Evolutionary conservation across 805 yeast genomes (phyloP).

Genomic region (Monosporozyma siamensis): DNA sequence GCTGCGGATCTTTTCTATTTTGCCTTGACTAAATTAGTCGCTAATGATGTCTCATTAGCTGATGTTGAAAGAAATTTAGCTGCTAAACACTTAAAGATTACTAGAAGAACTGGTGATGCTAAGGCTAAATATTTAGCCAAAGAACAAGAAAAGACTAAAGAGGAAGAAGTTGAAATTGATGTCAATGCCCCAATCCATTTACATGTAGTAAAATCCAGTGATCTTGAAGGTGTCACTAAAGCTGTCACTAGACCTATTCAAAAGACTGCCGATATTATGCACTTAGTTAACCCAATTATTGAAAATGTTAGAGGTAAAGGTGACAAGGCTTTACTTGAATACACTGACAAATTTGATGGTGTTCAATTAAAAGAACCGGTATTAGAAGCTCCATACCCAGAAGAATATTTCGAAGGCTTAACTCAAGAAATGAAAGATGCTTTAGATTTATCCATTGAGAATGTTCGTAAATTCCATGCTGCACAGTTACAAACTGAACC

Average conservation of each 20-base stretch:
- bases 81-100: constrained; percentile 72
- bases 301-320: constrained; percentile 69
- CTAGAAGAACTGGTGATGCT: constrained; percentile 94
- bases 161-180: constrained; percentile 15
- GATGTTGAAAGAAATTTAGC: constrained; percentile 83
- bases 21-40: constrained; percentile 61
- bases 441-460: constrained; percentile 79
- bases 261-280: constrained; percentile 85
- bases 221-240: constrained; percentile 37
- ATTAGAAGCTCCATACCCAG: constrained; percentile 79
- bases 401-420: constrained; percentile 60
- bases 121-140: constrained; percentile 58
- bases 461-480: constrained; percentile 84
- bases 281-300: constrained; percentile 82
- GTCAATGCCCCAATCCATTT: constrained; percentile 17
- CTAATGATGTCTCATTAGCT: constrained; percentile 66
- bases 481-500: constrained; percentile 78
- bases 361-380: constrained; percentile 67
- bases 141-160: constrained; percentile 13
- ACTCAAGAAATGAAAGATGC: constrained; percentile 71
- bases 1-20: constrained; percentile 87
- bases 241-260: constrained; percentile 93
- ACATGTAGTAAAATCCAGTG: constrained; percentile 18
- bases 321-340: constrained; percentile 79
- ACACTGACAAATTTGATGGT: constrained; percentile 85